Base-by-base conservation (phyloP, 306 rosid genomes). In the Cucurbita argyrosperma region DNA sequence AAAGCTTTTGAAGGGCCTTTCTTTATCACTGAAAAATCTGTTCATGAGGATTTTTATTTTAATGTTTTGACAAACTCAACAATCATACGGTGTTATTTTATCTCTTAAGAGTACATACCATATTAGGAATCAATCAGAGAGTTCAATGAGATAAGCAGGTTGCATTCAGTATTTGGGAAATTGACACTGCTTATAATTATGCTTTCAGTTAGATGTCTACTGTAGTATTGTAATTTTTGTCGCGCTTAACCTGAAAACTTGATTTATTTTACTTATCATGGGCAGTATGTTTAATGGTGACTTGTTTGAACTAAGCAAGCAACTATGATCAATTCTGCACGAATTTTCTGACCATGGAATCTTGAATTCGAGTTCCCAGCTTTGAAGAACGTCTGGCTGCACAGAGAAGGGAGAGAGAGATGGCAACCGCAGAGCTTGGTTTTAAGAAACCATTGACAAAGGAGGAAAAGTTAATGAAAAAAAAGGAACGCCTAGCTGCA, bases 351-450 rank as follows among this genome's bases (percentile, higher is more conserved):
- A 61, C 65, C 76, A 19, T 51, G 64, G 23, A 71, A 39, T 38
- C 62, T 23, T 64, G 38, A 38, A 18, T n/a, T 42, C 6, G 23
- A 54, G 72, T 38, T 71, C 80, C 76, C 83, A 94, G 99, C 83
- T 95, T 91, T 83, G 96, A 91, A 82, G 97, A 91, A 82, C 99
- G 97, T 62, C 87, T 95, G 71, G 91, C 90, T 82, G 96, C 97
- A 74, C 99, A 95, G 82, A 87, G 91, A 84, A 89, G 77, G 78
- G 99, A 95, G 82, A 88, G 88, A 79, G 99, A 95, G 80, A 42
- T 81, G 43, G 92, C 85, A 26, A 76, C 84, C 59, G 75, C 84
- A 59, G 96, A 91, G 76, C 92, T 85, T 77, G 99, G 99, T 55
- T 95, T 89, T 78, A 89, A 91, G 83, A 88, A 81, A 77, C 96